Conservation (phyloP, 2,329 filamentous ascomycete species). For the Akanthomyces muscarius region DNA sequence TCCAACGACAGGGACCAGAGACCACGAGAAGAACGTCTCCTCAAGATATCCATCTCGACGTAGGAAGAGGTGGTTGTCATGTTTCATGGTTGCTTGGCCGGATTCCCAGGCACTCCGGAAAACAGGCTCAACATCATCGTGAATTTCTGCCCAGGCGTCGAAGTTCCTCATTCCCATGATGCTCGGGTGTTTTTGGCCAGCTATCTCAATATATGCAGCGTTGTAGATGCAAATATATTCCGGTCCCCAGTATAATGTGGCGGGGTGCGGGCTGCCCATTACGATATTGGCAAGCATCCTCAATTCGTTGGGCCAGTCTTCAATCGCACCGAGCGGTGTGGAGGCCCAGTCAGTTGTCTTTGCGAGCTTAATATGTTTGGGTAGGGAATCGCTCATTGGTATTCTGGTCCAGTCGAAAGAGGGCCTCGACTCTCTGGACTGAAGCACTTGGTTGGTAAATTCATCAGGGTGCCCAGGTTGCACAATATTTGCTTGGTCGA, state of each 20-base stretch:
- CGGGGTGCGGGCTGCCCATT: constrained; percentile 72
- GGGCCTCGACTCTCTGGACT: constrained; percentile 35
- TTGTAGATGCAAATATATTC: constrained; percentile 69
- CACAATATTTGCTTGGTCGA: background rate
- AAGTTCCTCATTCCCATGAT: constrained; percentile 71
- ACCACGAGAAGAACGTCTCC: constrained; percentile 81
- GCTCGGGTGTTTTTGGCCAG: constrained; percentile 70
- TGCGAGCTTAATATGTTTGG: constrained; percentile 68
- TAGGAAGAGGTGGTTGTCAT: constrained; percentile 74
- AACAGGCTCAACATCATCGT: constrained; percentile 64
- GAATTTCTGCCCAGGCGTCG: constrained; percentile 70
- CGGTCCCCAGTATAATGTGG: constrained; percentile 75
- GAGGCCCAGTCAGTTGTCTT: constrained; percentile 68
- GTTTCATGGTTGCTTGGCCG: constrained; percentile 78
- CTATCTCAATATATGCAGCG: constrained; percentile 66
- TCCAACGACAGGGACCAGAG: constrained; percentile 72
- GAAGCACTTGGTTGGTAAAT: constrained; percentile 40
- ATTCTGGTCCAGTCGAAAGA: constrained; percentile 82
- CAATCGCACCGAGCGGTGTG: constrained; percentile 71
- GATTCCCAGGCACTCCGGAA: constrained; percentile 64
- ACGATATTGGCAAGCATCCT: constrained; percentile 77
- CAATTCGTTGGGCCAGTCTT: constrained; percentile 66
- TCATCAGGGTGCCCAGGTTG: constrained; percentile 36
- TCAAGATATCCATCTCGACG: constrained; percentile 66
- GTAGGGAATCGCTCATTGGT: constrained; percentile 58